Evolutionary conservation across 306 rosid genomes (phyloP).

Genomic region (Ceratonia siliqua): DNA sequence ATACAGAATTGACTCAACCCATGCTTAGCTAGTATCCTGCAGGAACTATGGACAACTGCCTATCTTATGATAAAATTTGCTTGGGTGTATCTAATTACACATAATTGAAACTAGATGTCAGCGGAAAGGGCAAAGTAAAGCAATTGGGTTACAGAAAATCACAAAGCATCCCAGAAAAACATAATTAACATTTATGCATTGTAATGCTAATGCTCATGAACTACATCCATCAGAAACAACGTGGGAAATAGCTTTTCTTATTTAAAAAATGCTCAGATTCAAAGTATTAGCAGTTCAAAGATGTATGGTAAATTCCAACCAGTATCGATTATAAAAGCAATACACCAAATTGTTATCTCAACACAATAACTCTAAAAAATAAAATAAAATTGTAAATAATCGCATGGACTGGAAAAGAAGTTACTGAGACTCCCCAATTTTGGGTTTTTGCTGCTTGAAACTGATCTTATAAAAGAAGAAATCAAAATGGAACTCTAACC

Average conservation of each 20-base stretch:
- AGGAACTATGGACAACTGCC: not conserved
- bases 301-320: not conserved
- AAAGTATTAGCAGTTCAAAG: slow-evolving; percentile 32
- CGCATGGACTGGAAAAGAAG: not conserved
- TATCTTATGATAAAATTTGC: not conserved
- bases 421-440: not conserved
- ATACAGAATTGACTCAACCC: not conserved
- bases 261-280: not conserved
- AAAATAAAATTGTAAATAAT: slow-evolving; percentile 12
- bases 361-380: slow-evolving; percentile 1
- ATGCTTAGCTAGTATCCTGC: not conserved
- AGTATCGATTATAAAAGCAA: slow-evolving; percentile 15
- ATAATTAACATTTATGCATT: not conserved
- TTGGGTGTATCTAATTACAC: not conserved
- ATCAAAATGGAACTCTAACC: slow-evolving; percentile 21
- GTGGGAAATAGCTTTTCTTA: not conserved
- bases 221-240: slow-evolving; percentile 13
- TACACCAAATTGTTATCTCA: not conserved
- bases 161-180: not conserved
- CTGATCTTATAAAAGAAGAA: slow-evolving; percentile 18
- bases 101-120: not conserved
- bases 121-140: not conserved
- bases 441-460: not conserved
- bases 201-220: not conserved
- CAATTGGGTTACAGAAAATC: not conserved